Base-by-base conservation (phyloP, 208 protist genomes). In the Dictyostelium gargantuum region DNA sequence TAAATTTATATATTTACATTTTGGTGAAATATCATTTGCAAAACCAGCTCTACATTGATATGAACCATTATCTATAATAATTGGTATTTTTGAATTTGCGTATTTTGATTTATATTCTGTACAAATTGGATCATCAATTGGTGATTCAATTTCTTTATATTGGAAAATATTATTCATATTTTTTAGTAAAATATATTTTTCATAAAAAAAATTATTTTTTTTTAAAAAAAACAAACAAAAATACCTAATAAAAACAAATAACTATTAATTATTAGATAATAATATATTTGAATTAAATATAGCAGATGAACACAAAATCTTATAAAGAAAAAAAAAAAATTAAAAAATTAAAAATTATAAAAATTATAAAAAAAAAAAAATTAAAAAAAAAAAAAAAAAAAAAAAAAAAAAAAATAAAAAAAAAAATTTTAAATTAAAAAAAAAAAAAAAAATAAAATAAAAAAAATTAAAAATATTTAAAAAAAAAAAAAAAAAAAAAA, bases 51-150 rank as follows among this genome's bases (percentile, higher is more conserved):
- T 77, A 29, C 48, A 61, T 40, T 89, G 48, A 38, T 89, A 89
- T 9, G 82, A 76, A 9, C 82, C 82, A 79, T 89, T 86, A 40
- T 89, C 82, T 38, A 89, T 89, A 15, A 89, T 89, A 40, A 89
- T 79, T 10, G 82, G 82, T 35, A 89, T 79, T 5, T 68, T 52
- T 15, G 42, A 40, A 26, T 29, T 80, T 50, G 26, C 23, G n/a
- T 80, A 56, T 66, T 50, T 29, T 35, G 52, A 11, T 63, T 6
- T 17, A 79, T 79, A 89, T 11, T 79, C 82, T 79, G 44, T 66
- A 61, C 21, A 89, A 35, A 89, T 21, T 79, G 19, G 35, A 68
- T 89, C 82, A 35, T 89, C 82, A 23, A 26, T 38, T 42, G 66
- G 68, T 54, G 82, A 89, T 63, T 75, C 26, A 48, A 79, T 21